These are phyloP conservation scores for Termitomyces sp. DNA, from an alignment of 768 basidiomycete genomes.

Conservation along the genomic window DNA sequence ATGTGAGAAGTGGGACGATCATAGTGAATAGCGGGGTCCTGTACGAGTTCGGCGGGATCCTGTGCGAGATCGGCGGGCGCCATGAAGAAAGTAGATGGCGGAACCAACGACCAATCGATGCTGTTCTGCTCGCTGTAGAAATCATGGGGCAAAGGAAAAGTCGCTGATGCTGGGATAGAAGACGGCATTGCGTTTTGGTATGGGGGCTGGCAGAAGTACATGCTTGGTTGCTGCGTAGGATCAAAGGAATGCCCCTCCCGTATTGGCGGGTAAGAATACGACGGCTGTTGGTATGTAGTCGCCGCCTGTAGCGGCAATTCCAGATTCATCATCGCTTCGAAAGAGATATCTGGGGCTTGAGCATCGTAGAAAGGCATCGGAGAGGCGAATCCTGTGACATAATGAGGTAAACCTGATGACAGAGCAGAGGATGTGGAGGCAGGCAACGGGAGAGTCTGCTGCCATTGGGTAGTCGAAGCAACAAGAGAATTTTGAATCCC, in stretches of 20 bases:
- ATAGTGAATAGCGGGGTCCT: not conserved
- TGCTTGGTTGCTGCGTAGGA: not conserved
- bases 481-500: not conserved
- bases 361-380: not conserved
- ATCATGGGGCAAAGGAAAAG: not conserved
- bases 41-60: too few relatives aligned
- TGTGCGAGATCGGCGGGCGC: not conserved
- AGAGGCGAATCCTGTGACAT: not conserved
- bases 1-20: not conserved
- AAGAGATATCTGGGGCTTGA: not conserved
- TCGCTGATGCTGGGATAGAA: not conserved
- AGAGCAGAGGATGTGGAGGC: not conserved
- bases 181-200: not conserved
- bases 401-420: not conserved
- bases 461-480: not conserved
- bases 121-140: not conserved
- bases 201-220: not conserved
- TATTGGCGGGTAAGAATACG: not conserved
- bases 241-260: not conserved
- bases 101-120: not conserved
- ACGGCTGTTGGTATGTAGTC: not conserved
- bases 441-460: not conserved
- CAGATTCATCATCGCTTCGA: not conserved
- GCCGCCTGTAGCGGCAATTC: not conserved
- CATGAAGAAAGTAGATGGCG: not conserved